Percentiles rank a stretch among this genome's conserved stretches.
Evolutionary conservation across 2,329 filamentous ascomycete genomes (phyloP).

Genomic region (Aspergillus udagawae): DNA sequence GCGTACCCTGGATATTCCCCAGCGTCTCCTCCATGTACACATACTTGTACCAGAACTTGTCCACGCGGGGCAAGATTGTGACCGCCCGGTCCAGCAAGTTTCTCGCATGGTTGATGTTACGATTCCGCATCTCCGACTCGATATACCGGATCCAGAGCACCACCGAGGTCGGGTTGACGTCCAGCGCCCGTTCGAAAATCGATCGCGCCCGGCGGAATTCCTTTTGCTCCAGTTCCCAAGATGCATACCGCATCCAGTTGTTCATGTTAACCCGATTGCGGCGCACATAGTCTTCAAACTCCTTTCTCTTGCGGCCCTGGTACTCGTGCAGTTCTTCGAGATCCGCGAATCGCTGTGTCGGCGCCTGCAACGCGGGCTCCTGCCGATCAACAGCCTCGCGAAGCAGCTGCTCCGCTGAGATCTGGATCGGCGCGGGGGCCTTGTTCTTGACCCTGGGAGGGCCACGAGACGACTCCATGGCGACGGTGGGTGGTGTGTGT

Average conservation of each 20-base stretch:
- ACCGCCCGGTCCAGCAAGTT: slow-evolving; percentile 95
- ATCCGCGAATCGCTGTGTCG: slow-evolving; percentile 91
- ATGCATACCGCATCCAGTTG: slow-evolving; percentile 97
- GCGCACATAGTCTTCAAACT: slow-evolving; percentile 96
- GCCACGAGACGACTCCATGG: slow-evolving; percentile 85
- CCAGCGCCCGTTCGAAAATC: slow-evolving; percentile 90
- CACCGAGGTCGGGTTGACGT: slow-evolving; percentile 83
- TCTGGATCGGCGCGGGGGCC: slow-evolving; percentile 83
- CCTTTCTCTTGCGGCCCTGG: slow-evolving; percentile 90
- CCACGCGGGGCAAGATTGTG: slow-evolving; percentile 80
- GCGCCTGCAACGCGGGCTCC: slow-evolving; percentile 80
- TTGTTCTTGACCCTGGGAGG: slow-evolving; percentile 99
- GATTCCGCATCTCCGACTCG: slow-evolving; percentile 90
- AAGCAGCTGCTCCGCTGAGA: slow-evolving; percentile 94
- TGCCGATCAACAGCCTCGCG: slow-evolving; percentile 96
- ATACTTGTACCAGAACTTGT: slow-evolving; percentile 99
- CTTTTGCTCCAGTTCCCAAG: slow-evolving; percentile 97
- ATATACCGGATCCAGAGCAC: slow-evolving; percentile 89
- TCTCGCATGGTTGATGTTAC: slow-evolving; percentile 94
- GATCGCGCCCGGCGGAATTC: slow-evolving; percentile 88
- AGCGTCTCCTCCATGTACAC: slow-evolving; percentile 98
- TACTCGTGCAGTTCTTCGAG: slow-evolving; percentile 97
- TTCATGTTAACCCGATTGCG: slow-evolving; percentile 94
- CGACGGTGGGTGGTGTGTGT: slow-evolving; percentile 23
- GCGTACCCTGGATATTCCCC: slow-evolving; percentile 84